phyloP scores from a whole-genome alignment of 2,329 filamentous ascomycete genomes.

The Paecilomyces formosus region DNA sequence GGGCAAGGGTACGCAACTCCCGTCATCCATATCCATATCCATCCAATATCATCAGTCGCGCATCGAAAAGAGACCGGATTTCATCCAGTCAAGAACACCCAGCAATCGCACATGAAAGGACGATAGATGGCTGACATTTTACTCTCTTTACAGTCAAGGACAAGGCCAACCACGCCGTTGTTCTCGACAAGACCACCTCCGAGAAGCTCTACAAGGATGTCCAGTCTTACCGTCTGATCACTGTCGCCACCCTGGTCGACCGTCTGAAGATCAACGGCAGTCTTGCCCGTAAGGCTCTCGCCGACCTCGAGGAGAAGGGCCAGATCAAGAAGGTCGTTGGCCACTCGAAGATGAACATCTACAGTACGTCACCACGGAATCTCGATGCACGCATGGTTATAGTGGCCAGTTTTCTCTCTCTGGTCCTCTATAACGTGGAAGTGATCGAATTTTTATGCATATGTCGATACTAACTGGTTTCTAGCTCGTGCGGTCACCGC shows the following conservation, averaged over 20 bases:
- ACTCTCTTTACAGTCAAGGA: conserved; percentile 78
- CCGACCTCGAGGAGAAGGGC: conserved; percentile 94
- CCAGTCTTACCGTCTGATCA: conserved; percentile 99
- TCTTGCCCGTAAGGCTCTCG: conserved; percentile 79
- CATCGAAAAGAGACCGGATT: not conserved
- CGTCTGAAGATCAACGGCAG: conserved; percentile 99
- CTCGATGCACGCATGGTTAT: not conserved
- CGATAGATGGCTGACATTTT: conserved; percentile 17
- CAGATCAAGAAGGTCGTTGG: conserved; percentile 96
- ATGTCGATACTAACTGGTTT: conserved; percentile 8
- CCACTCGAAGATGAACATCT: conserved; percentile 98
- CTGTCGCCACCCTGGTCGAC: conserved; percentile 96
- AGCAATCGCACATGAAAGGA: conserved; percentile 15
- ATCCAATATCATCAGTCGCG: not conserved
- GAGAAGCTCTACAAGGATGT: conserved; percentile 99
- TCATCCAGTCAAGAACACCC: conserved; percentile 10
- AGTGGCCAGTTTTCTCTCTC: not conserved
- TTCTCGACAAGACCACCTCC: conserved; percentile 94
- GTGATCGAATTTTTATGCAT: not conserved
- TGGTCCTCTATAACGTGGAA: not conserved
- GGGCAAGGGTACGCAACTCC: conserved; percentile 43
- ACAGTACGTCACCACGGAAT: conserved; percentile 57
- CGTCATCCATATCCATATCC: not conserved
- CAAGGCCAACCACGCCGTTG: conserved; percentile 98
- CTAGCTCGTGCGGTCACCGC: conserved; percentile 38